Conservation (phyloP, 805 yeast species). For the Tetrapisispora taiwanensis region DNA sequence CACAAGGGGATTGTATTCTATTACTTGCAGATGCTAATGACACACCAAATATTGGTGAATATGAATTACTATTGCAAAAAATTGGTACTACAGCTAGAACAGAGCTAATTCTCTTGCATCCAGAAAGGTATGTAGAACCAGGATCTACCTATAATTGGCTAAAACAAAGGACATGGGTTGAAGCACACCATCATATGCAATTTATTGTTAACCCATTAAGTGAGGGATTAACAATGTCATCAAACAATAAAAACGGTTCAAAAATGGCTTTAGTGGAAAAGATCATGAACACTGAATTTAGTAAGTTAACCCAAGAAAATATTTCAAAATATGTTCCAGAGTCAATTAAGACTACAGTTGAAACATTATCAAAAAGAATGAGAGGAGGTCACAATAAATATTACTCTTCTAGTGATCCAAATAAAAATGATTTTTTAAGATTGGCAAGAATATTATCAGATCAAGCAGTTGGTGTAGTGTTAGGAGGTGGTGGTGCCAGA, state of each 20-base stretch:
- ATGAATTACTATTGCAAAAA: constrained; percentile 64
- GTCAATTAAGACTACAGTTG: constrained; percentile 31
- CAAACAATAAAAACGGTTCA: constrained; percentile 11
- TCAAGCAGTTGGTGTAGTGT: constrained; percentile 84
- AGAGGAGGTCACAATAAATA: constrained; percentile 18
- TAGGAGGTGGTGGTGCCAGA: constrained; percentile 98
- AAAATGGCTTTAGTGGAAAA: constrained; percentile 18
- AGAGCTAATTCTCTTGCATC: constrained; percentile 75
- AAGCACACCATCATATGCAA: constrained; percentile 86
- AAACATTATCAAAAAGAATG: constrained; percentile 28
- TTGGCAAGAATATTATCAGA: constrained; percentile 85
- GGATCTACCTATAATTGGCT: constrained; percentile 84
- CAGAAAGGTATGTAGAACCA: constrained; percentile 70
- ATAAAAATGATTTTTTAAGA: constrained; percentile 82
- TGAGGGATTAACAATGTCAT: constrained; percentile 13
- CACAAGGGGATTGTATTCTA: constrained; percentile 92
- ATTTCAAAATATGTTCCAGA: constrained; percentile 25
- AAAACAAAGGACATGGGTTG: constrained; percentile 79
- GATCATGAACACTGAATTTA: constrained; percentile 24
- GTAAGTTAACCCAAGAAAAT: constrained; percentile 24
- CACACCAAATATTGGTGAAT: constrained; percentile 71
- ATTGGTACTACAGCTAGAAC: constrained; percentile 78
- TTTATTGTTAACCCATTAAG: constrained; percentile 30
- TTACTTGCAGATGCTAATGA: constrained; percentile 76
- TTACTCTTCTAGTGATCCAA: constrained; percentile 33